These are phyloP conservation scores for Hygrophila difformis DNA, from an alignment of 257 asterid genomes.

Conservation along the genomic window DNA sequence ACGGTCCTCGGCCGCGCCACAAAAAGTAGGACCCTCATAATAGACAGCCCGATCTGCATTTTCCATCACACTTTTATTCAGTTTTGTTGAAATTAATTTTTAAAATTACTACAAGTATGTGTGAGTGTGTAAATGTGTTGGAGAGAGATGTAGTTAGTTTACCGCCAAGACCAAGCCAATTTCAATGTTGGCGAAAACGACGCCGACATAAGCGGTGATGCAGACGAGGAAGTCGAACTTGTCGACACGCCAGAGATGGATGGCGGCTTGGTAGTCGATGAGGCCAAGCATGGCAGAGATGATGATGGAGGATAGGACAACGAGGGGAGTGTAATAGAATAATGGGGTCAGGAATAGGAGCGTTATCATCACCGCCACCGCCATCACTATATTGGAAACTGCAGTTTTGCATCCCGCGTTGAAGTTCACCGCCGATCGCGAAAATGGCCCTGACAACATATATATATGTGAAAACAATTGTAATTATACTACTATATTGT, in stretches of 20 bases:
- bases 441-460: slow-evolving; percentile 76
- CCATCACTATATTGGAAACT: slow-evolving; percentile 91
- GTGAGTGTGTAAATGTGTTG: no score
- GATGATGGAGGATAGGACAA: slow-evolving; percentile 78
- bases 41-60: slow-evolving; percentile 56
- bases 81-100: no score
- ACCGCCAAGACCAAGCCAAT: slow-evolving; percentile 77
- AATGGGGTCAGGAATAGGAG: slow-evolving; percentile 66
- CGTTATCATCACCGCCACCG: slow-evolving; percentile 77
- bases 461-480: no score
- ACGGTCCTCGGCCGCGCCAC: slow-evolving; percentile 72
- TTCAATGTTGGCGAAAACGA: slow-evolving; percentile 72
- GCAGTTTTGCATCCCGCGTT: slow-evolving; percentile 98
- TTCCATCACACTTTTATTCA: no score
- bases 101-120: no score
- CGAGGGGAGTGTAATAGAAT: slow-evolving; percentile 84
- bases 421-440: slow-evolving; percentile 92
- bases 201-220: slow-evolving; percentile 73
- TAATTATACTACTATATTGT: no score
- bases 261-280: slow-evolving; percentile 79
- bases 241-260: slow-evolving; percentile 79
- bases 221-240: slow-evolving; percentile 87
- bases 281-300: slow-evolving; percentile 94
- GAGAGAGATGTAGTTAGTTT: slow-evolving; percentile 5
- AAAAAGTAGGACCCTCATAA: slow-evolving; percentile 57